Evolutionary conservation across 179 eudicot genomes (phyloP).

Genomic region (Carnegiea gigantea): DNA sequence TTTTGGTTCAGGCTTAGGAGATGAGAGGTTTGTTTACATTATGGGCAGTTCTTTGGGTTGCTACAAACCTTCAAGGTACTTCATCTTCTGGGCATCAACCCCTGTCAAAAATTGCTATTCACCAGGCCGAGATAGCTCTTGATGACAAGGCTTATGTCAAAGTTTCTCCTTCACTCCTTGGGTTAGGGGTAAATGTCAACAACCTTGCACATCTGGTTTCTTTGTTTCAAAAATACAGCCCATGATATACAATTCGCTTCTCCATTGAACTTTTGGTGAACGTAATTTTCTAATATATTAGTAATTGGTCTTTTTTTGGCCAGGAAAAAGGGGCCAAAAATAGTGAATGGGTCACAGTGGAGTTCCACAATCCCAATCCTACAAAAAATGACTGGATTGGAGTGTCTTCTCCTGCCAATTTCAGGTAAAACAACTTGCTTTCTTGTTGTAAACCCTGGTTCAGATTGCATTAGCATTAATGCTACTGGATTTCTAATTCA

Average conservation of each 20-base stretch:
- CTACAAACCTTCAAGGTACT: conserved; percentile 18
- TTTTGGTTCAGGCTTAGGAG: conserved; percentile 16
- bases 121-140: conserved; percentile 24
- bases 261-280: neutral
- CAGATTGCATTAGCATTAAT: neutral
- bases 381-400: conserved; percentile 37
- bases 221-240: neutral
- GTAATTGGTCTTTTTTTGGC: neutral
- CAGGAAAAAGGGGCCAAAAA: conserved; percentile 19
- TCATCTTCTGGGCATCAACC: conserved; percentile 24
- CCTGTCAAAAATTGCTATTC: conserved; percentile 38
- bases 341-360: conserved; percentile 29
- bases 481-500: neutral
- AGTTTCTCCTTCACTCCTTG: conserved; percentile 41
- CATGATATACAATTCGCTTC: neutral
- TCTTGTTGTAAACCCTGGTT: neutral
- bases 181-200: conserved; percentile 32
- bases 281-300: neutral
- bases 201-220: neutral
- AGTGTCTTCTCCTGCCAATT: conserved; percentile 34
- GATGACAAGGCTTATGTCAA: conserved; percentile 30
- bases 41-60: conserved; percentile 21
- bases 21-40: conserved; percentile 24
- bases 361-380: conserved; percentile 27
- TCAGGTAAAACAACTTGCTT: conserved; percentile 23